phyloP scores from a whole-genome alignment of 1,284 basidiomycete species.

The Boletellus dicymbophilus region DNA sequence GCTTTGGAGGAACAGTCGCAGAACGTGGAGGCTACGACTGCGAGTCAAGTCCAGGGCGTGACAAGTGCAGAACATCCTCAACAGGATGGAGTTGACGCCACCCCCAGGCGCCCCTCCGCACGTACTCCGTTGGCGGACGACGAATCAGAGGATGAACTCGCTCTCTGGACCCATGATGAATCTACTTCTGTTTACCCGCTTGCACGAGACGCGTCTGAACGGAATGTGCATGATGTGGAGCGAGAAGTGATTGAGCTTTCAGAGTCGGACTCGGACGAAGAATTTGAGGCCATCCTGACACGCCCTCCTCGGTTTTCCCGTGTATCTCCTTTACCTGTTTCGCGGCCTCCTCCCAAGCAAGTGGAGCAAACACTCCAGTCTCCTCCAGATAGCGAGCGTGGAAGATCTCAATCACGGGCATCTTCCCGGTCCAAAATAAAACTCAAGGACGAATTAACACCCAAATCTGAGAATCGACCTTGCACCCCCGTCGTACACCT shows the following conservation, averaged over 20 bases:
- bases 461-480: conserved; percentile 6
- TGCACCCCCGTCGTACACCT: background rate
- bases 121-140: conserved; percentile 16
- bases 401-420: conserved; percentile 12
- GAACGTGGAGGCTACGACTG: conserved; percentile 25
- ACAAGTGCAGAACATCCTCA: conserved; percentile 24
- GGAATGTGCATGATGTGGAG: conserved; percentile 13
- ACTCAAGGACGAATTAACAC: background rate
- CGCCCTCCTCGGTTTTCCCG: conserved; percentile 22
- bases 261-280: conserved; percentile 34
- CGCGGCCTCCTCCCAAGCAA: conserved; percentile 1
- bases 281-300: conserved; percentile 29
- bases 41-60: conserved; percentile 3
- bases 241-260: conserved; percentile 38
- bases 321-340: conserved; percentile 8
- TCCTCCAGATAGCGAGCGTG: conserved; percentile 16
- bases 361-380: conserved; percentile 15
- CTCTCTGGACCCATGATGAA: conserved; percentile 42
- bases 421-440: conserved; percentile 7
- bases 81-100: conserved; percentile 23
- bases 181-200: conserved; percentile 33
- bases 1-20: conserved; percentile 15
- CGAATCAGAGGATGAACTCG: conserved; percentile 50
- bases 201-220: conserved; percentile 15
- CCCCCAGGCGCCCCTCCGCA: conserved; percentile 18